Base-by-base conservation (phyloP, 192 early-diverging fungal genomes). In the Backusella australiensis region DNA sequence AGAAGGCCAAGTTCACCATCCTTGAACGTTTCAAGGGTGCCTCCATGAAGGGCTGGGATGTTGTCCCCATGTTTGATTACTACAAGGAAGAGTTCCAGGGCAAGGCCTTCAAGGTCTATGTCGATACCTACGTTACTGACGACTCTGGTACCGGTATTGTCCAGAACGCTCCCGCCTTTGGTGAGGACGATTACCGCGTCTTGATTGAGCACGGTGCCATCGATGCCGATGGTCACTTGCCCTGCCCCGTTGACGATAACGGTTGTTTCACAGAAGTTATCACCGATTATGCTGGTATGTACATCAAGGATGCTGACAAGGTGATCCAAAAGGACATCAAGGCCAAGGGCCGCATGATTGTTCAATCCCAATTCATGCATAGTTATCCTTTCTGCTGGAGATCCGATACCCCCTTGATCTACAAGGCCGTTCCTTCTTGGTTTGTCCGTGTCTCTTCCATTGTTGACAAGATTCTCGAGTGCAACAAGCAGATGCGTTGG, bases 231-330 rank as follows among this genome's bases (percentile, higher is more conserved):
- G 93, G 93, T 53, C 90, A 90, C 73, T 79, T 98, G 38, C 96
- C 97, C 12, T 97, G 90, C 81, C 98, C 98, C 21, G 89, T 99
- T 69, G 89, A 97, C 73, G 96, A 95, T 66, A 84, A 86, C 52
- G 98, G 98, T 67, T 77, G 78, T 39, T 96, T 96, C 81, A 96
- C 93, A 59, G 80, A 81, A 7, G 90, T 91, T 59, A 89, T 98
- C 8, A 75, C 87, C 15, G 93, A 93, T 36, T 99, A 94, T 84
- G 83, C 86, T 26, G 96, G 94, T 38, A 81, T 91, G 73, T 92
- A 97, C 82, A 89, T 98, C 78, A 99, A 99, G 84, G 95, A 98
- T 69, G 98, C 98, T 9, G 98, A 99, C 86, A 99, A 99, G 91
- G 80, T 83, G 15, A 97, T 99, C 76, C 91, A 94, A 81, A 98